Base-by-base conservation (phyloP, 306 rosid genomes). In the Rubus parviflorus region DNA sequence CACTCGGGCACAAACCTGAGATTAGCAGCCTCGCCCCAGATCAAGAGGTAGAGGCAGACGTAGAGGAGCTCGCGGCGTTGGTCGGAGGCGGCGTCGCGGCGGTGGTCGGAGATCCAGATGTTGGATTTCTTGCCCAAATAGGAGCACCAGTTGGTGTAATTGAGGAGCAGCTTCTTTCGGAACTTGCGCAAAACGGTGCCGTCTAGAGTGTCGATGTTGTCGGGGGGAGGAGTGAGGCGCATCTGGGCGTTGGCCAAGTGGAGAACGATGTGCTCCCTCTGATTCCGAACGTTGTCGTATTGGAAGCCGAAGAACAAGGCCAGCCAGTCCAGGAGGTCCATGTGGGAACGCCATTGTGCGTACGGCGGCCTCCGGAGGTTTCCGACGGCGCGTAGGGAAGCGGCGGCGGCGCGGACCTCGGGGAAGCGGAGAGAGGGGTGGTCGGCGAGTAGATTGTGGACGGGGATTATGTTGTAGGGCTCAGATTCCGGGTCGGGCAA, bases 1-100 rank as follows among this genome's bases (percentile, higher is more conserved):
- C 98, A 95, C 79, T 92, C 98, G 11, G 98, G 98, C 1, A 86
- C 76, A 35, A 95, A 92, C 8, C 98, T 78, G 2, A 95, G 85
- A 57, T 95, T 95, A 2, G 97, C 98, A 1, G 97, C 82, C 92
- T 95, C 98, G 7, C 98, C 98, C 98, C 98, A 95, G 17, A 95
- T 88, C 7, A 95, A 86, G 25, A 95, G 90, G 70, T 83, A 92
- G 43, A 95, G 85, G 0, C 91, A 88, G 17, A 95, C 98, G 61
- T 92, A 95, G 30, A 94, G 91, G 8, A 95, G 91, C 84, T 95
- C 96, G 0, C 98, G 90, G 20, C 96, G 93, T 68, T 88, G 91
- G 74, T 86, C 98, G 1, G 82, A 19, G 52, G 74, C 47, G 35
- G 80, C 15, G 23, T 53, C 85, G 1, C 81, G 83, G 38, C 5